Percentiles rank a stretch among this genome's conserved stretches.
Evolutionary conservation across 2,329 filamentous ascomycete genomes (phyloP).

Genomic region (Pseudopyricularia cyperi): DNA sequence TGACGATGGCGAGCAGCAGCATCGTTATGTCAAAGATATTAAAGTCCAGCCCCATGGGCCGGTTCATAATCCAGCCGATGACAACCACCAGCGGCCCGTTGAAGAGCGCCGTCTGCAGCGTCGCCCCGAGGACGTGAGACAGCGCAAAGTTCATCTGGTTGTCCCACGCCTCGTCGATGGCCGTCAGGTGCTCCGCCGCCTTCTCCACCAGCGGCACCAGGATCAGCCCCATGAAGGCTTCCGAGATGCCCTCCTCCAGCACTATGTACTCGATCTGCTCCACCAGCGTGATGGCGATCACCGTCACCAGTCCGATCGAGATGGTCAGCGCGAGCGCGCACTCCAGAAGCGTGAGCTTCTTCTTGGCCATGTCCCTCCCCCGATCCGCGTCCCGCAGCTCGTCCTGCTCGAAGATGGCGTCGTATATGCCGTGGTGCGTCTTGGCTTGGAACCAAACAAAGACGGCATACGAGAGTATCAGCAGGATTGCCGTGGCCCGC

Average conservation of each 20-base stretch:
- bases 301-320: slow-evolving; percentile 54
- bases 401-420: slow-evolving; percentile 58
- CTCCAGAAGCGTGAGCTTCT: slow-evolving; percentile 65
- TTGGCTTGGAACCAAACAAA: slow-evolving; percentile 63
- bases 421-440: slow-evolving; percentile 65
- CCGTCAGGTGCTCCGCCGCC: slow-evolving; percentile 72
- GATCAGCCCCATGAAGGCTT: slow-evolving; percentile 55
- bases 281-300: slow-evolving; percentile 64
- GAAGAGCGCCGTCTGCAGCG: slow-evolving; percentile 79
- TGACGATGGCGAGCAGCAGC: slow-evolving; percentile 71
- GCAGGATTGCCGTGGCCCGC: slow-evolving; percentile 55
- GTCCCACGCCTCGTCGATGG: slow-evolving; percentile 74
- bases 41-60: slow-evolving; percentile 68
- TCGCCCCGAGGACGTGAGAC: slow-evolving; percentile 74
- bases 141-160: slow-evolving; percentile 76
- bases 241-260: slow-evolving; percentile 27
- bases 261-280: slow-evolving; percentile 53
- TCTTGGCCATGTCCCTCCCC: slow-evolving; percentile 43
- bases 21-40: slow-evolving; percentile 77
- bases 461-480: slow-evolving; percentile 55
- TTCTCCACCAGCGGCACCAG: slow-evolving; percentile 76
- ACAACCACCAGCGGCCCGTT: slow-evolving; percentile 76
- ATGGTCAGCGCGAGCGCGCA: slow-evolving; percentile 51
- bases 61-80: slow-evolving; percentile 65
- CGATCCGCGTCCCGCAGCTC: slow-evolving; percentile 54